Evolutionary conservation across 768 basidiomycete genomes (phyloP).

Genomic region (Suillus plorans): DNA sequence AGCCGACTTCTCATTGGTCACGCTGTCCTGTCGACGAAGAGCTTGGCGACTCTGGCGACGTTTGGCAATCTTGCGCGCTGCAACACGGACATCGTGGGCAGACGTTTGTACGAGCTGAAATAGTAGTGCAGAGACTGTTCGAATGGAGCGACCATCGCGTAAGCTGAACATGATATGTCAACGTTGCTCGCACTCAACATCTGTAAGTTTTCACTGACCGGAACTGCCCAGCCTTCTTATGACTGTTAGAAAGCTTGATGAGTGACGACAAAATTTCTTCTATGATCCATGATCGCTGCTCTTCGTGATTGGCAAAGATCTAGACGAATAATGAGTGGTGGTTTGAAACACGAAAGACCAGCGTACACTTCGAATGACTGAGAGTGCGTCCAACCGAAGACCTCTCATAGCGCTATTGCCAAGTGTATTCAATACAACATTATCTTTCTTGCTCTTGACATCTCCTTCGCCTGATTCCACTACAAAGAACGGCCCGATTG

Average conservation of each 20-base stretch:
- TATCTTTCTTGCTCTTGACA: slow-evolving; percentile 54
- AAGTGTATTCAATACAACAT: slow-evolving; percentile 59
- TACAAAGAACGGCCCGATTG: slow-evolving; percentile 93
- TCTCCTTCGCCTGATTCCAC: slow-evolving; percentile 65
- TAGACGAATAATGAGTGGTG: slow-evolving; percentile 30
- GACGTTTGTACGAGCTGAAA: slow-evolving; percentile 97
- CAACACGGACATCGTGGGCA: slow-evolving; percentile 80
- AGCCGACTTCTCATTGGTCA: slow-evolving; percentile 44
- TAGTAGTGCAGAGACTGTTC: slow-evolving; percentile 89
- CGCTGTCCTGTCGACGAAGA: slow-evolving; percentile 62
- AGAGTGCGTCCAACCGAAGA: slow-evolving; percentile 77
- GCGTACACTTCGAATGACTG: slow-evolving; percentile 82
- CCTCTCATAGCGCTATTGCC: slow-evolving; percentile 81
- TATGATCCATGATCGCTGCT: slow-evolving; percentile 95
- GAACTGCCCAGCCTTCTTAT: slow-evolving; percentile 88
- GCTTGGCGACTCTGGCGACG: slow-evolving; percentile 60
- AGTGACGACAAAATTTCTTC: slow-evolving; percentile 92
- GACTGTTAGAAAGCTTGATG: slow-evolving; percentile 86
- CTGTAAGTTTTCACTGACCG: slow-evolving; percentile 46
- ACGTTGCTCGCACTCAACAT: neutral
- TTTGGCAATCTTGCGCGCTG: slow-evolving; percentile 61
- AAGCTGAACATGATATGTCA: slow-evolving; percentile 49
- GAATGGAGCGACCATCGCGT: slow-evolving; percentile 86
- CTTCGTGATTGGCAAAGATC: slow-evolving; percentile 91
- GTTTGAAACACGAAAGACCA: neutral